Evolutionary conservation across 2,329 filamentous ascomycete genomes (phyloP).

Genomic region (Xylaria polymorpha): DNA sequence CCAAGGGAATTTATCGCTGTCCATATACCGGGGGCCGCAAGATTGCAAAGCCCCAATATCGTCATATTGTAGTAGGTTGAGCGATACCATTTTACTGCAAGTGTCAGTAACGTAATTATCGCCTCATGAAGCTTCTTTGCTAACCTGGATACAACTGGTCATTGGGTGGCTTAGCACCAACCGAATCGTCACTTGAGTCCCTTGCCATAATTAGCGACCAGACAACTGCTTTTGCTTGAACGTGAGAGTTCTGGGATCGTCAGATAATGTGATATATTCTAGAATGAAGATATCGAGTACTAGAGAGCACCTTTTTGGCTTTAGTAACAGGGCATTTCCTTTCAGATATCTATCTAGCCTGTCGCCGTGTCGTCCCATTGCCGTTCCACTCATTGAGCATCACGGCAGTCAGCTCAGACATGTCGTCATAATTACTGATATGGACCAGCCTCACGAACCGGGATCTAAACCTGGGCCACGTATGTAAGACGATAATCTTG

Average conservation of each 20-base stretch:
- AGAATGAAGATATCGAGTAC: slow-evolving; percentile 18
- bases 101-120: slow-evolving; percentile 21
- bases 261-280: slow-evolving; percentile 22
- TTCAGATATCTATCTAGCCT: slow-evolving; percentile 21
- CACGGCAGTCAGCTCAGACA: slow-evolving; percentile 22
- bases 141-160: slow-evolving; percentile 26
- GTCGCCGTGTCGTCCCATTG: slow-evolving; percentile 15
- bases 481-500: slow-evolving; percentile 25
- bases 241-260: slow-evolving; percentile 13
- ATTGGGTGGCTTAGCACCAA: slow-evolving; percentile 19
- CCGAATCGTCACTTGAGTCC: slow-evolving; percentile 20
- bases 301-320: slow-evolving; percentile 11
- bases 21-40: slow-evolving; percentile 78
- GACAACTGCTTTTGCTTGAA: slow-evolving; percentile 16
- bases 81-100: slow-evolving; percentile 73
- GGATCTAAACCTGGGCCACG: slow-evolving; percentile 18
- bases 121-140: slow-evolving; percentile 17
- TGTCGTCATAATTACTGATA: slow-evolving; percentile 21
- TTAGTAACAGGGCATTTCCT: slow-evolving; percentile 15
- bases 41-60: slow-evolving; percentile 76
- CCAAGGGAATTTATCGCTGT: slow-evolving; percentile 78
- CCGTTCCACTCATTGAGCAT: slow-evolving; percentile 19
- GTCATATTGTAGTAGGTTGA: slow-evolving; percentile 79
- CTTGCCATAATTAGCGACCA: slow-evolving; percentile 19
- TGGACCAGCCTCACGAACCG: slow-evolving; percentile 18